phyloP scores from a whole-genome alignment of 225 moss, liverwort and hornwort species.

The Physcomitrellopsis africana region DNA sequence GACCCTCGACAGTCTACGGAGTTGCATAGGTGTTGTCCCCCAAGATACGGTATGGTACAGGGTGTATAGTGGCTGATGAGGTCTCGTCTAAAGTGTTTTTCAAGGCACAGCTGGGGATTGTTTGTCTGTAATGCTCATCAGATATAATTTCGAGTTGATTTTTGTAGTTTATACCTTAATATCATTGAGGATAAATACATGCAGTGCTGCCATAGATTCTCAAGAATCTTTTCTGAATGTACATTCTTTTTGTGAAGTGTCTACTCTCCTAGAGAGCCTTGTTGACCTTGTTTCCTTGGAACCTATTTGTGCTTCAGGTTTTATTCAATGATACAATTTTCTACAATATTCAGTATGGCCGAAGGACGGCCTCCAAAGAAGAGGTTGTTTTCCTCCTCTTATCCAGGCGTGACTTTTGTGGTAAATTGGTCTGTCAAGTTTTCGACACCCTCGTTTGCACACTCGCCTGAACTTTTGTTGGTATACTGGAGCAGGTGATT shows the following conservation, averaged over 20 bases:
- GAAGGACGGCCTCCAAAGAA: constrained; percentile 84
- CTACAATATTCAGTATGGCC: constrained; percentile 98
- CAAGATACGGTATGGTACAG: constrained; percentile 83
- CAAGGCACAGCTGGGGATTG: constrained; percentile 2
- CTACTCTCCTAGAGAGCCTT: background rate
- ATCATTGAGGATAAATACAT: background rate
- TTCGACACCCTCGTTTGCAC: constrained; percentile 5
- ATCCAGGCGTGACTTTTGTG: background rate
- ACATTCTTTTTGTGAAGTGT: background rate
- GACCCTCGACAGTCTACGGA: constrained; percentile 78
- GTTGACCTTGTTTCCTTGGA: constrained; percentile 8
- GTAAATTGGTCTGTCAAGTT: constrained; percentile 6
- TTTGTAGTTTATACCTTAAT: constrained; percentile 13
- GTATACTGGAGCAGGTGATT: constrained; percentile 66
- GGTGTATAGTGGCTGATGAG: constrained; percentile 10
- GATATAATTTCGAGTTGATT: background rate
- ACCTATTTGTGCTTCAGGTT: constrained; percentile 60
- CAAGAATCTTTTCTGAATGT: constrained; percentile 14
- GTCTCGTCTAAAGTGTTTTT: constrained; percentile 4
- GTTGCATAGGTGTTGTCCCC: constrained; percentile 92
- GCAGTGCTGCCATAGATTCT: background rate
- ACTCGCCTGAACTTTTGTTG: constrained; percentile 28
- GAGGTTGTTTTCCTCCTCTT: constrained; percentile 61
- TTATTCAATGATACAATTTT: constrained; percentile 94
- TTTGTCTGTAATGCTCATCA: constrained; percentile 23